phyloP scores from a whole-genome alignment of 306 rosid genomes.

The Dalbergia oliveri region DNA sequence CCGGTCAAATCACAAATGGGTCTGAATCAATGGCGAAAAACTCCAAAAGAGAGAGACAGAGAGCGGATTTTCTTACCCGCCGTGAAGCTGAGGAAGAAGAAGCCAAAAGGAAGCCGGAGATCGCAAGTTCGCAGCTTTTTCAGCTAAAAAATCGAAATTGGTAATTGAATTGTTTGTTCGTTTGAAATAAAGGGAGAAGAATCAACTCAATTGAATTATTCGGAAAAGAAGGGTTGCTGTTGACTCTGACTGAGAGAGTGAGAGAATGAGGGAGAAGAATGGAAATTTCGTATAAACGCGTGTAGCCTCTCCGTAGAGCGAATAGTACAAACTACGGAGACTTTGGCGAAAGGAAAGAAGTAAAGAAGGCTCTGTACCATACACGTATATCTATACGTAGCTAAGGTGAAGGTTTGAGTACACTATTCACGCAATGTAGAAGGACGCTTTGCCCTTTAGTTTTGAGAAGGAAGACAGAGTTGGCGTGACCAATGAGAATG shows the following conservation, averaged over 20 bases:
- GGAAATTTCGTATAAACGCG: constrained; percentile 43
- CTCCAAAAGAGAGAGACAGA: constrained; percentile 12
- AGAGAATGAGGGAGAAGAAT: background rate
- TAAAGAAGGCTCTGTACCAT: background rate
- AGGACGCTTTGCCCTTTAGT: constrained; percentile 5
- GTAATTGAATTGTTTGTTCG: constrained; percentile 8
- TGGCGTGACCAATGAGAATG: background rate
- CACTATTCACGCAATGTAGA: background rate
- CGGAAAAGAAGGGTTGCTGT: background rate
- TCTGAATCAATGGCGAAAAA: constrained; percentile 29
- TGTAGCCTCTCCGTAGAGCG: background rate
- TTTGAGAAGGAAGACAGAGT: background rate
- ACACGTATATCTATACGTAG: background rate
- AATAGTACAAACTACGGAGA: background rate
- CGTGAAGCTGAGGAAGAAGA: constrained; percentile 31
- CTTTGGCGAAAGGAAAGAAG: background rate
- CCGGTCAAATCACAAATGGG: constrained; percentile 34
- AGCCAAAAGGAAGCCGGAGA: background rate
- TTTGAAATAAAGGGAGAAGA: constrained; percentile 18
- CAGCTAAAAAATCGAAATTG: background rate
- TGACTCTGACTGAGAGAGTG: constrained; percentile 29
- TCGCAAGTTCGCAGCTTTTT: background rate
- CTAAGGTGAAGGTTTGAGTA: background rate
- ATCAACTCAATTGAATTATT: background rate
- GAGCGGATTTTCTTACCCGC: constrained; percentile 41